Evolutionary conservation across 2,329 filamentous ascomycete species (phyloP), one percentile per base, ranked within the genome.

Genomic region (Hypoxylon sp.): DNA sequence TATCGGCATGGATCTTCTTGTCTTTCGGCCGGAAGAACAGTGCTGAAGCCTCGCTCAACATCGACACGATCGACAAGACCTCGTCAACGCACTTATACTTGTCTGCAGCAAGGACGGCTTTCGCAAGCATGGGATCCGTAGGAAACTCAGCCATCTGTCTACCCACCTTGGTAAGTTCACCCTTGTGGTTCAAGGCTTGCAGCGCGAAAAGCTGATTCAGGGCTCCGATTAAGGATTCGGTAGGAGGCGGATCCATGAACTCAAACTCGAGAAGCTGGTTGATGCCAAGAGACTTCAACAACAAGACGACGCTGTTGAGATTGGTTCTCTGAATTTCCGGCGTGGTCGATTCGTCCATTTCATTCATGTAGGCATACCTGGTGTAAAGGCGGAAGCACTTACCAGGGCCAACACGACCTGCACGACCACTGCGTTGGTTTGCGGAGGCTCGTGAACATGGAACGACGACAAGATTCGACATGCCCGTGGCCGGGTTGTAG

Each of bases 121-220:
- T 97, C 60, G 94, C 92, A 3, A 98, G 87, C 91, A 96, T 96
- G 0, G 94, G 94, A 63, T 98, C 93, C 0, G 93, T 93, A 0
- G 95, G 95, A 74, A 98, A 96, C 79, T 98, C 95, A 14, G 93
- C 93, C 93, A 98, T 97, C 77, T 97, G 93, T 0, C 96, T 89
- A 1, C 96, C 96, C 13, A 97, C 83, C 75, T 96, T 96, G 21
- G 96, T 98, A 46, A 99, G 83, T 69, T 94, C 91, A 63, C 95
- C 96, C 72, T 90, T 90, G 78, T 95, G 91, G 76, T 97, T 97
- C 52, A 99, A 84, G 0, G 93, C 93, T 28, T 96, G 94, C 0
- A 98, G 85, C 0, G 94, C 94, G 77, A 97, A 99, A 0, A 99
- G 87, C 75, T 96, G 91, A 78, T 98, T 96, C 49, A 99, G 83